These are phyloP conservation scores for Exobasidium cylindrosporum DNA, from an alignment of 1,284 basidiomycete species.

Conservation along the genomic window DNA sequence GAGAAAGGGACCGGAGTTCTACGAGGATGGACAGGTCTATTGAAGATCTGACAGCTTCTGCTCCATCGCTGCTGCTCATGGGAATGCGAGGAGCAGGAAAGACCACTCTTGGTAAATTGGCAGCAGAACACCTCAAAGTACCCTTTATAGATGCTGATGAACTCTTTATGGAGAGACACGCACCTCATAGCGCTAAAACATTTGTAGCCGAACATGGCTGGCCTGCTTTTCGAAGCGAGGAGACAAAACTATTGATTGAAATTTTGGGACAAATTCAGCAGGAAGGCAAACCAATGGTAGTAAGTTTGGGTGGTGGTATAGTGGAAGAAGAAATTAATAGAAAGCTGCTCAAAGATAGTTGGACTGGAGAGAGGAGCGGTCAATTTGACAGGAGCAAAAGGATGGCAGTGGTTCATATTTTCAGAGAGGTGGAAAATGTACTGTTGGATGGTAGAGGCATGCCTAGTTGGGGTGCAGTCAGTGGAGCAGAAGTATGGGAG, in stretches of 20 bases:
- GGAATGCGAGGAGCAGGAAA: slow-evolving; percentile 13
- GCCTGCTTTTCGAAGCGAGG: slow-evolving; percentile 68
- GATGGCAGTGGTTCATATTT: slow-evolving; percentile 71
- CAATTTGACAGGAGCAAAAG: slow-evolving; percentile 36
- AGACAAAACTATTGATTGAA: slow-evolving; percentile 55
- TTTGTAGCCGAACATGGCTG: slow-evolving; percentile 77
- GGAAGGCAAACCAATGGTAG: slow-evolving; percentile 21
- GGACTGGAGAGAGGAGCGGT: slow-evolving; percentile 44
- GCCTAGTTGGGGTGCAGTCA: slow-evolving; percentile 45
- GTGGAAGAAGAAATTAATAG: slow-evolving; percentile 71
- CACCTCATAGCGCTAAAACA: slow-evolving; percentile 63
- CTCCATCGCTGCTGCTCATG: slow-evolving; percentile 9
- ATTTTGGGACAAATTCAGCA: slow-evolving; percentile 34
- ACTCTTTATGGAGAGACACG: slow-evolving; percentile 69
- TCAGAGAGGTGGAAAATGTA: slow-evolving; percentile 69
- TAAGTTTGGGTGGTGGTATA: slow-evolving; percentile 87
- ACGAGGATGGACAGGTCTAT: neutral
- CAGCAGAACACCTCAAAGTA: slow-evolving; percentile 65
- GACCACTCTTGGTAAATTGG: slow-evolving; percentile 67
- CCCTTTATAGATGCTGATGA: slow-evolving; percentile 82
- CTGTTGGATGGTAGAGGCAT: slow-evolving; percentile 59
- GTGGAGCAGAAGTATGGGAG: slow-evolving; percentile 72
- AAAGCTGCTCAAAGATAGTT: slow-evolving; percentile 69
- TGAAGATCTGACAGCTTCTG: neutral
- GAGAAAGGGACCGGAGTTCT: neutral